phyloP scores from a whole-genome alignment of 225 moss, liverwort and hornwort genomes.

The Physcomitrium patens region DNA sequence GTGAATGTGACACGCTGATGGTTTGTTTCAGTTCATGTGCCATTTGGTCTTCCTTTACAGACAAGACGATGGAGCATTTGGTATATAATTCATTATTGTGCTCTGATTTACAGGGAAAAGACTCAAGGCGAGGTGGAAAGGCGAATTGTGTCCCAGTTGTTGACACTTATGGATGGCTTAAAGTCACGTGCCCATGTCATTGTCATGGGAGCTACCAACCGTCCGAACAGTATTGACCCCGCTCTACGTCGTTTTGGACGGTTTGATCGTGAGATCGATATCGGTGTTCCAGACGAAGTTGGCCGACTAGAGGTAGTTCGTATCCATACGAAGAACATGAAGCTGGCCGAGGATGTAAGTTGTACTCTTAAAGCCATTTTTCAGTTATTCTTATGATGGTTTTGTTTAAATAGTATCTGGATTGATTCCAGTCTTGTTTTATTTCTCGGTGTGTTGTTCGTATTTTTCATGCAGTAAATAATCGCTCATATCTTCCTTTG shows the following conservation, averaged over 20 bases:
- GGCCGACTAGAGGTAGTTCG: constrained; percentile 67
- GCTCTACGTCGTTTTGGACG: constrained; percentile 69
- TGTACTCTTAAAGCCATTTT: fast-evolving
- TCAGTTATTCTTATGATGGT: background rate
- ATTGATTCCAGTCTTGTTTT: background rate
- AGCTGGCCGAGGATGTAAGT: constrained; percentile 92
- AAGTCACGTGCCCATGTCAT: constrained; percentile 96
- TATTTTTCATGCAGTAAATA: background rate
- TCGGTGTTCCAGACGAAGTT: constrained; percentile 71
- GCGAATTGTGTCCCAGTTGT: constrained; percentile 91
- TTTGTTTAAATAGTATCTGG: background rate
- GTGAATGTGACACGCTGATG: too few relatives aligned
- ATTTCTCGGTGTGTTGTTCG: background rate
- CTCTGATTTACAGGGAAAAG: constrained; percentile 53
- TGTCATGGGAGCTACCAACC: constrained; percentile 87
- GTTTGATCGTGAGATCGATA: constrained; percentile 72
- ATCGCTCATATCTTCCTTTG: background rate
- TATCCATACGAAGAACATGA: constrained; percentile 82
- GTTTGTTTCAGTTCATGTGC: too few relatives aligned
- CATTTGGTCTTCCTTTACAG: too few relatives aligned
- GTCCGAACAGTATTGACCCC: constrained; percentile 75
- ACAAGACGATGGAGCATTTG: background rate
- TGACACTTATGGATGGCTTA: constrained; percentile 94
- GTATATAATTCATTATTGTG: background rate
- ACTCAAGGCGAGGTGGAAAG: constrained; percentile 96